Evolutionary conservation across 106 monocot species (phyloP).

Genomic region (Dendrobium nobile): DNA sequence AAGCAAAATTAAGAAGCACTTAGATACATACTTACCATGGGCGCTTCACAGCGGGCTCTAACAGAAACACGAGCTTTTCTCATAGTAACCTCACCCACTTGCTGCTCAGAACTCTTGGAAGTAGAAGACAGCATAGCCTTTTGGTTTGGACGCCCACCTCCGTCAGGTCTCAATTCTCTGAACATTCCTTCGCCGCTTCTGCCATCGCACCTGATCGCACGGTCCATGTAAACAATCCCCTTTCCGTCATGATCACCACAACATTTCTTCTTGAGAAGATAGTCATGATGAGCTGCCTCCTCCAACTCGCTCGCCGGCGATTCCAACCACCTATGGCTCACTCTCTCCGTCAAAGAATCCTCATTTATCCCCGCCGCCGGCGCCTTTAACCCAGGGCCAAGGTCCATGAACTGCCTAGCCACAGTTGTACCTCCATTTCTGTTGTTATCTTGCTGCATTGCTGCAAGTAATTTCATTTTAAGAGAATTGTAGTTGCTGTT

Average conservation of each 20-base stretch:
- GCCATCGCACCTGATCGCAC: conserved; percentile 1
- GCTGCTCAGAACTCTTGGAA: not conserved
- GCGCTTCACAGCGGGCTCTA: conserved; percentile 81
- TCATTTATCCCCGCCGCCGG: conserved; percentile 25
- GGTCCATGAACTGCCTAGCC: conserved; percentile 78
- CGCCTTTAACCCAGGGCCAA: conserved; percentile 17
- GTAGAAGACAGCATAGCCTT: conserved; percentile 7
- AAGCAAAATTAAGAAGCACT: no score
- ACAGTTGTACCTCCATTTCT: conserved; percentile 8
- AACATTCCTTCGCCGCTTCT: not conserved
- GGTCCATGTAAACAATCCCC: not conserved
- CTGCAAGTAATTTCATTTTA: conserved; percentile 41
- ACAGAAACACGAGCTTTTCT: conserved; percentile 89
- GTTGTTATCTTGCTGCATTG: conserved; percentile 42
- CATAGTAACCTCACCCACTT: conserved; percentile 73
- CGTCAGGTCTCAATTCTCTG: conserved; percentile 20
- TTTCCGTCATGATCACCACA: no score
- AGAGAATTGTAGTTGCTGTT: conserved; percentile 54
- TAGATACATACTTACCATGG: conserved; percentile 41
- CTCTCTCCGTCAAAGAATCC: conserved; percentile 36
- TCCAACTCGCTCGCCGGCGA: no score
- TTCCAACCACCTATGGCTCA: no score
- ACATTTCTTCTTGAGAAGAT: no score
- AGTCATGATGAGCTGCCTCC: conserved; percentile 14
- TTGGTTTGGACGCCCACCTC: conserved; percentile 1